A percentile compares a stretch with the other conserved stretches of the same genome.
Evolutionary conservation across 2,329 filamentous ascomycete species (phyloP).

Genomic region (Claviceps capensis): DNA sequence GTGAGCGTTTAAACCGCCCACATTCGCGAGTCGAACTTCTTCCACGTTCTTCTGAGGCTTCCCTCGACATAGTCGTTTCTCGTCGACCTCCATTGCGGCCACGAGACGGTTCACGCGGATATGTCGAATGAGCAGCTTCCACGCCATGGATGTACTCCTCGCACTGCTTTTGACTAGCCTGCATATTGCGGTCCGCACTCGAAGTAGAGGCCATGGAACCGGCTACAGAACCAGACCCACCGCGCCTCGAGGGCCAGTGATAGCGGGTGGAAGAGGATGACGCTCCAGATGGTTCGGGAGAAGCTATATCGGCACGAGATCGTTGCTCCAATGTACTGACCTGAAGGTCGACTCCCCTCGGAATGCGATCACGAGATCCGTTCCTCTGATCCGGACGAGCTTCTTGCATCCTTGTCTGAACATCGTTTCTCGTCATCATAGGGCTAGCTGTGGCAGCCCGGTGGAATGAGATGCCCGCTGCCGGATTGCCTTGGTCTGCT

Average conservation of each 20-base stretch:
- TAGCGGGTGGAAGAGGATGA: conserved; percentile 42
- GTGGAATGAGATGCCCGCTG: conserved; percentile 34
- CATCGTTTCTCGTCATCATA: conserved; percentile 48
- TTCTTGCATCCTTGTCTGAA: conserved; percentile 47
- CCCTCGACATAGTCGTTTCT: conserved; percentile 38
- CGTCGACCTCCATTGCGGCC: conserved; percentile 36
- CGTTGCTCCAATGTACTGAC: conserved; percentile 43
- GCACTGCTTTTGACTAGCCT: conserved; percentile 45
- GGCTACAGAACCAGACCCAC: conserved; percentile 40
- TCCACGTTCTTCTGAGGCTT: conserved; percentile 57
- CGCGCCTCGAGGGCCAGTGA: conserved; percentile 40
- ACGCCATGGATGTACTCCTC: conserved; percentile 81
- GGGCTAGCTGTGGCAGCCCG: conserved; percentile 56
- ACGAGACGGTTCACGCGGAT: conserved; percentile 31
- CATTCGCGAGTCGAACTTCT: conserved; percentile 51
- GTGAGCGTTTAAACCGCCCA: conserved; percentile 68
- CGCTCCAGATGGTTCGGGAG: conserved; percentile 40
- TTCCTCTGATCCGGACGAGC: conserved; percentile 46
- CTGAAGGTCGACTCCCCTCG: conserved; percentile 52
- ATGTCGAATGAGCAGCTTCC: conserved; percentile 54
- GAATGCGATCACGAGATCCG: conserved; percentile 66
- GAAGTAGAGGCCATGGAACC: conserved; percentile 45
- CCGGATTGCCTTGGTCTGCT: conserved; percentile 28
- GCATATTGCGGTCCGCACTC: conserved; percentile 35
- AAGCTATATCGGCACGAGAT: conserved; percentile 37